Percentiles rank a stretch among this genome's conserved stretches.
Evolutionary conservation across 495 filamentous ascomycete species (phyloP).

Genomic region (Penicillium bialowiezense): DNA sequence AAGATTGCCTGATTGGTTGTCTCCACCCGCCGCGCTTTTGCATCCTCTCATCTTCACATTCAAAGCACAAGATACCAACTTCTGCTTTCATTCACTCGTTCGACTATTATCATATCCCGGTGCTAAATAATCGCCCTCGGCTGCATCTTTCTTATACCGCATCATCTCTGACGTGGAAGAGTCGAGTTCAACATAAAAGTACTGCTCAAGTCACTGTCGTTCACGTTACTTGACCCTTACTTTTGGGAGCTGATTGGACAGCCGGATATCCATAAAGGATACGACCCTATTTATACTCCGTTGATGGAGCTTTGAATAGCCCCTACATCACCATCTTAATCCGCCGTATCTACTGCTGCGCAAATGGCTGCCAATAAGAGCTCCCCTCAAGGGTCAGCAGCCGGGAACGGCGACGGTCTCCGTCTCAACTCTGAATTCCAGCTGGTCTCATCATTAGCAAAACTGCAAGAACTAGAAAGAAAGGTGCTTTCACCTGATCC

Average conservation of each 20-base stretch:
- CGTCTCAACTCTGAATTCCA: slow-evolving; percentile 35
- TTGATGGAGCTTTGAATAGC: too few relatives aligned
- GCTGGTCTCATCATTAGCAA: slow-evolving; percentile 41
- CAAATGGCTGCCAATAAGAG: slow-evolving; percentile 3
- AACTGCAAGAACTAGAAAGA: slow-evolving; percentile 41
- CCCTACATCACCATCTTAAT: neutral
- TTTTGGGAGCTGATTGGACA: neutral
- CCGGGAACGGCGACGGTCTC: neutral
- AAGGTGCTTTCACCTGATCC: slow-evolving; percentile 22
- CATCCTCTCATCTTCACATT: slow-evolving; percentile 3
- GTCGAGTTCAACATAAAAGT: neutral
- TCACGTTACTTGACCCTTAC: neutral
- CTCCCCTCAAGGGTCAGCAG: neutral
- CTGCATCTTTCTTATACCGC: neutral
- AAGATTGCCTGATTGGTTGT: slow-evolving; percentile 2
- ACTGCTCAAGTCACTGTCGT: neutral
- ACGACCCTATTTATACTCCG: too few relatives aligned
- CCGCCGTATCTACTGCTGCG: slow-evolving; percentile 1
- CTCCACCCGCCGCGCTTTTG: slow-evolving; percentile 7
- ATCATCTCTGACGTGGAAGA: neutral
- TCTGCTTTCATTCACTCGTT: neutral
- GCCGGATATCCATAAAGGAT: neutral
- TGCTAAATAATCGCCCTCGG: too few relatives aligned
- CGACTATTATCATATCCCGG: neutral
- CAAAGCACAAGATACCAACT: neutral